Evolutionary conservation across 2,329 filamentous ascomycete species (phyloP).

Genomic region (Xylaria sp.): DNA sequence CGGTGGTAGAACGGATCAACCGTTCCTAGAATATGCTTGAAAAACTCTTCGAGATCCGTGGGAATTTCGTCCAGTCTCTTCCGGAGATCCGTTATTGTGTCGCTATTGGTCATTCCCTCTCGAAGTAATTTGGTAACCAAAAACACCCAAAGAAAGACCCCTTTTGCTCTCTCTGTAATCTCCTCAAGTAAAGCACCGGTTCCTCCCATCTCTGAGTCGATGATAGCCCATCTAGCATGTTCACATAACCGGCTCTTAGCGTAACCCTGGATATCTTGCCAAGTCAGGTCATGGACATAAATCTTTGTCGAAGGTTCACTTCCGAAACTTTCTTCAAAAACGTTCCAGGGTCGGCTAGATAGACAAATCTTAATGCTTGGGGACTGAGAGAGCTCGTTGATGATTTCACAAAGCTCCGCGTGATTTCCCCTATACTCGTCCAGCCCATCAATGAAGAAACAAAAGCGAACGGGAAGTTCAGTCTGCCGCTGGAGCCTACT

Average conservation of each 20-base stretch:
- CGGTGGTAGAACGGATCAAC: constrained; percentile 19
- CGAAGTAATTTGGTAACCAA: constrained; percentile 11
- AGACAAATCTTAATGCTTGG: constrained; percentile 33
- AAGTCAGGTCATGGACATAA: constrained; percentile 28
- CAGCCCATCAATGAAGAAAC: constrained; percentile 27
- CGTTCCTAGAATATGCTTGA: constrained; percentile 12
- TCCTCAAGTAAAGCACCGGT: too few relatives aligned
- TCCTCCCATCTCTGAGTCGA: too few relatives aligned
- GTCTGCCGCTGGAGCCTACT: not conserved
- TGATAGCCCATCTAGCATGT: constrained; percentile 19
- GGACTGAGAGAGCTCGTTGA: constrained; percentile 24
- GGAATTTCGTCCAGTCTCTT: constrained; percentile 14
- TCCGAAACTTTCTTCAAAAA: constrained; percentile 26
- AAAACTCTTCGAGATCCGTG: constrained; percentile 23
- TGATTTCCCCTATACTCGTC: constrained; percentile 36
- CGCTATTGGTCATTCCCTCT: constrained; percentile 17
- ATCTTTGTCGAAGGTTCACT: constrained; percentile 4
- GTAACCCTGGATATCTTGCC: constrained; percentile 19
- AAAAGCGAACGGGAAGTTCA: not conserved
- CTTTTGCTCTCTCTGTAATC: constrained; percentile 12
- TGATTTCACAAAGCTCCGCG: constrained; percentile 20
- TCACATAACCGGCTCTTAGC: constrained; percentile 10
- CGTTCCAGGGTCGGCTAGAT: constrained; percentile 35
- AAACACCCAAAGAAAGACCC: constrained; percentile 31
- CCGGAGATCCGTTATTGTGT: constrained; percentile 21